Base-by-base conservation (phyloP, 305 asterid species). In the Fraxinus baroniana region DNA sequence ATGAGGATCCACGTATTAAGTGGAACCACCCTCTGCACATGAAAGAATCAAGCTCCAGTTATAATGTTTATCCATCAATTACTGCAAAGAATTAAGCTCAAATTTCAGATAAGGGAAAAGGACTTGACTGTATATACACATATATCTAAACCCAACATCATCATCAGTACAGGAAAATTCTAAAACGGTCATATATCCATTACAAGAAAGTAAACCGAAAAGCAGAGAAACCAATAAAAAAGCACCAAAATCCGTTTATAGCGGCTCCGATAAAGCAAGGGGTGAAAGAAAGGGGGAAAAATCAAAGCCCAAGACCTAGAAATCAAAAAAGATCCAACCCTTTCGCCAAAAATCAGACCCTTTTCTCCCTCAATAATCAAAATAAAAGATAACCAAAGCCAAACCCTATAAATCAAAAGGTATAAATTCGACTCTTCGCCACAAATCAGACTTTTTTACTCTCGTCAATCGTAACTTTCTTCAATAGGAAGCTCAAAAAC, bases 1-100 rank as follows among this genome's bases (percentile, higher is more conserved):
- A 95, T 95, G 62, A 94, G 89, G 82, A 95, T 93, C 97, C 98
- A 94, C 73, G 99, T 95, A 55, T 93, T 91, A 26, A 95, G 95
- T 4, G 97, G 99, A 85, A 94, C 98, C 78, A 93, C 87, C 71
- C 94, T 88, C 98, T 95, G 92, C 84, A 79, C 9, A 83, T 36
- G 74, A 52, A 36, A 4, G 60, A 36, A 12, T 64, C 82, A 46
- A 26, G 71, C 9, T 64, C 39, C 30, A 68, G 73, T 68, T 76
- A 39, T 26, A 75, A 41, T 7, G 26, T 33, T 10, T 32, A 36
- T 78, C 36, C 37, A 24, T 37, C 20, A 32, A 30, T 66, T 28
- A n/a, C 44, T n/a, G 57, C 41, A 17, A 18, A 17, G 7, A 80
- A 55, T 55, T 55, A 55, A 52, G 64, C 64, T 55, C 64, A n/a